Percentiles rank a stretch among this genome's conserved stretches.
Conservation (phyloP, 805 yeast species). For the Limtongia smithiae region DNA sequence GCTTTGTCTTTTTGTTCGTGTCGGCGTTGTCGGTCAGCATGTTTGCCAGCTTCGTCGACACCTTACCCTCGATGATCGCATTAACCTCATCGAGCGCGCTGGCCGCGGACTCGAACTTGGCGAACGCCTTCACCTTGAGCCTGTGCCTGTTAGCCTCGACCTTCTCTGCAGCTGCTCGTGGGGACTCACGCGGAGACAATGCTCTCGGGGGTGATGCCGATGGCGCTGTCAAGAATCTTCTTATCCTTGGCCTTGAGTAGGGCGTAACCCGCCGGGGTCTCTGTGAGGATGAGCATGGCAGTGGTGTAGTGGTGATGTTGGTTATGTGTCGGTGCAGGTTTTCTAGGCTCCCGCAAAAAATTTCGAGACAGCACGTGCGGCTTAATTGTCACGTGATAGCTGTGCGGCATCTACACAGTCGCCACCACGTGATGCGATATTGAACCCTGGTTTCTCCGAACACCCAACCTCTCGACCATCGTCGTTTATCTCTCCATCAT, state of each 20-base stretch:
- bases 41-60: conserved; percentile 74
- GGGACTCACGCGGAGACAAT: conserved; percentile 29
- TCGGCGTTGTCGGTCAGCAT: conserved; percentile 74
- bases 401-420: too few relatives aligned
- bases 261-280: conserved; percentile 99
- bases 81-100: conserved; percentile 94
- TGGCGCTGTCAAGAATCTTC: conserved; percentile 83
- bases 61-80: conserved; percentile 89
- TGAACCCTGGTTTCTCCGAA: too few relatives aligned
- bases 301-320: too few relatives aligned
- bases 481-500: too few relatives aligned
- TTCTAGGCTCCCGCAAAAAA: too few relatives aligned
- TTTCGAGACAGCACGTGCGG: too few relatives aligned
- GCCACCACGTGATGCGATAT: too few relatives aligned
- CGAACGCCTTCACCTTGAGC: conserved; percentile 91
- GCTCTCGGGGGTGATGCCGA: conserved; percentile 32
- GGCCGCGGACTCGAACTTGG: conserved; percentile 91
- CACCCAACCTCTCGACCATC: too few relatives aligned
- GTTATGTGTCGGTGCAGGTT: too few relatives aligned
- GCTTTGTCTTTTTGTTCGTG: conserved; percentile 57
- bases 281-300: conserved; percentile 61
- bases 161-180: too few relatives aligned
- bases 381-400: too few relatives aligned
- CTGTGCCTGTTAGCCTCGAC: too few relatives aligned
- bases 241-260: conserved; percentile 95